Percentiles rank a stretch among this genome's conserved stretches.
These are phyloP conservation scores for Hanseniaspora valbyensis DNA, from an alignment of 805 yeast genomes.

Conservation along the genomic window DNA sequence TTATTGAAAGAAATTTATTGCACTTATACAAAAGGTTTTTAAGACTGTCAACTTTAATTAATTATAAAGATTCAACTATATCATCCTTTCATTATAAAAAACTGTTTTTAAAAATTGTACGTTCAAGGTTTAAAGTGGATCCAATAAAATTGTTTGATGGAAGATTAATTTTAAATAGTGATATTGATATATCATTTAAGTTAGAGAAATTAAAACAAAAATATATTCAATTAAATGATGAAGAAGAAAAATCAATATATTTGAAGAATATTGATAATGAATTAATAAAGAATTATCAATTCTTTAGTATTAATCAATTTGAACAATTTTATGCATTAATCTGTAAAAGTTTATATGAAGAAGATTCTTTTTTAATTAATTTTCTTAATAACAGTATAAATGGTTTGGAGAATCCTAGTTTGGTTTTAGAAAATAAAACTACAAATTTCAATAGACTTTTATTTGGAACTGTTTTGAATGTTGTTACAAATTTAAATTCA, in stretches of 20 bases:
- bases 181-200: conserved; percentile 4
- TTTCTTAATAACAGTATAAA: background rate
- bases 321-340: conserved; percentile 1
- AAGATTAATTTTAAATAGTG: background rate
- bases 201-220: background rate
- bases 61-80: background rate
- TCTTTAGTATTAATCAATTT: background rate
- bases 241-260: background rate
- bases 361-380: background rate
- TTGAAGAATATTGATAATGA: background rate
- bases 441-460: background rate
- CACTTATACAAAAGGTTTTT: conserved; percentile 6
- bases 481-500: background rate
- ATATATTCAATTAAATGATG: background rate
- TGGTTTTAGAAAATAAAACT: background rate
- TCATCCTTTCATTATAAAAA: background rate
- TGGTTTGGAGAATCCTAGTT: background rate
- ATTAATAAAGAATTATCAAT: background rate
- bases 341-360: background rate
- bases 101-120: background rate
- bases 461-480: background rate
- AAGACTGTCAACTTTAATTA: background rate
- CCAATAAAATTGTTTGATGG: background rate
- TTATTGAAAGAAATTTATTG: background rate
- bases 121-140: background rate